Evolutionary conservation across 768 basidiomycete species (phyloP).

Genomic region (Boletus pseudopeckii): DNA sequence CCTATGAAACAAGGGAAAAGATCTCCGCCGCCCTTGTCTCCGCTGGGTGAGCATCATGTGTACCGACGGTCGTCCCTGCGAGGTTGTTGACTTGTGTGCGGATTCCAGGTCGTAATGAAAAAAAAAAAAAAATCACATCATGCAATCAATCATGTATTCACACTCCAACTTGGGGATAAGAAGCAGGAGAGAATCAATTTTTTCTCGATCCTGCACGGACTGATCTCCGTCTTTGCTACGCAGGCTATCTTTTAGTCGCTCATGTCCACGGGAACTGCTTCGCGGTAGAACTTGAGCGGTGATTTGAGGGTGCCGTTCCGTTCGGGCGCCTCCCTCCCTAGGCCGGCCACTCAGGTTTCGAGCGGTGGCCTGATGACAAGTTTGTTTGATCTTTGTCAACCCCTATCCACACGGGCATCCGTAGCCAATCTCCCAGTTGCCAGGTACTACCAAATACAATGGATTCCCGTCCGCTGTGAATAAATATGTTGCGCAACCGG

Average conservation of each 20-base stretch:
- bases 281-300: constrained; percentile 18
- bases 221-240: constrained; percentile 4
- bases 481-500: not conserved
- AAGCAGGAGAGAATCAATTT: not conserved
- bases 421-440: constrained; percentile 5
- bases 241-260: not conserved
- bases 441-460: constrained; percentile 12
- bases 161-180: not conserved
- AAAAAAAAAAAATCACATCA: not conserved
- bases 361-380: constrained; percentile 1
- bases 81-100: constrained; percentile 4
- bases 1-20: not conserved
- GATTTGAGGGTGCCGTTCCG: not conserved
- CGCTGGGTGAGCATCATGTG: not conserved
- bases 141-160: not conserved
- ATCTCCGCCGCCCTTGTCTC: not conserved
- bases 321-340: not conserved
- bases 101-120: not conserved
- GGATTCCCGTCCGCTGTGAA: not conserved
- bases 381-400: not conserved
- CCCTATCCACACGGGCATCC: not conserved
- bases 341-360: constrained; percentile 6
- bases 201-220: constrained; percentile 3
- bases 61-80: not conserved
- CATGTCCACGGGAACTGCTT: constrained; percentile 17